phyloP scores from a whole-genome alignment of 495 filamentous ascomycete species.

The Aspergillus asperescens region DNA sequence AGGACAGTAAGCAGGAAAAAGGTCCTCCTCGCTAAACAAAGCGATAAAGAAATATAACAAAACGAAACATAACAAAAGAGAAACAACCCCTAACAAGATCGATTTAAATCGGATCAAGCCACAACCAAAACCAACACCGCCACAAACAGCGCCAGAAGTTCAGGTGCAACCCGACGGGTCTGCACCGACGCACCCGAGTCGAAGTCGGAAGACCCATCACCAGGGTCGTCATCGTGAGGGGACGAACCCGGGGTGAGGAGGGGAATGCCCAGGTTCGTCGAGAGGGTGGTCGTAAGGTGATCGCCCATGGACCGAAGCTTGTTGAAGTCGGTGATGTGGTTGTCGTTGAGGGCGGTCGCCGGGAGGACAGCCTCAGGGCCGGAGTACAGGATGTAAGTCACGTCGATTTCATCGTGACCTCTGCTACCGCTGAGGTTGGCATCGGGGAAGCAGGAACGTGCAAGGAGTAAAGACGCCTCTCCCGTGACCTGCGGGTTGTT shows the following conservation, averaged over 20 bases:
- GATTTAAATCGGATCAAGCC: not conserved
- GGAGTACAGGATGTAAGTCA: constrained; percentile 38
- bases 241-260: not conserved
- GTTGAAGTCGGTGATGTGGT: constrained; percentile 37
- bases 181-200: not conserved
- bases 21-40: not conserved
- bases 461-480: constrained; percentile 37
- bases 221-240: not conserved
- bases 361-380: constrained; percentile 30
- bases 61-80: not conserved
- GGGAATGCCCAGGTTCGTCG: constrained; percentile 15
- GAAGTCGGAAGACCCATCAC: not conserved
- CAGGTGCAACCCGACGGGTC: not conserved
- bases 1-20: not conserved
- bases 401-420: constrained; percentile 29
- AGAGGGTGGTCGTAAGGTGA: constrained; percentile 33
- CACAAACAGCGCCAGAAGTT: not conserved
- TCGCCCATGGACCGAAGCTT: constrained; percentile 33
- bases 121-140: not conserved
- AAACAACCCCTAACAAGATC: too few species aligned
- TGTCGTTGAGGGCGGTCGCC: constrained; percentile 25
- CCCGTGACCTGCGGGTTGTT: constrained; percentile 34
- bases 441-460: constrained; percentile 35
- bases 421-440: constrained; percentile 29
- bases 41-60: not conserved